Percentiles rank a stretch among this genome's conserved stretches.
These are phyloP conservation scores for Acacia confusa DNA, from an alignment of 306 rosid genomes.

Conservation along the genomic window DNA sequence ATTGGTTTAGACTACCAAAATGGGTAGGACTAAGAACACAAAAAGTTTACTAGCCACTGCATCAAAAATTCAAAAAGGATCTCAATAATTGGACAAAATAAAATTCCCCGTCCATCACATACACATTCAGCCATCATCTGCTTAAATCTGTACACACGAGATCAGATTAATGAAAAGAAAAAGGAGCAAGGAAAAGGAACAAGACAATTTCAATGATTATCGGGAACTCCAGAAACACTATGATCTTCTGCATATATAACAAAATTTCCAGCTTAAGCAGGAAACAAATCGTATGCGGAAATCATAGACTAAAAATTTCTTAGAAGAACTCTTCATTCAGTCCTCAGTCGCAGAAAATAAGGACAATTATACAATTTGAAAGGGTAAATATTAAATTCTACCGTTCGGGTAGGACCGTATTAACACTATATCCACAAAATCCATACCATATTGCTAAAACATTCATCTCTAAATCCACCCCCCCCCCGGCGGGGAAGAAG, in stretches of 20 bases:
- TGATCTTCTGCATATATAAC: background rate
- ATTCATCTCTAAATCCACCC: background rate
- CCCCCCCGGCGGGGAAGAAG: background rate
- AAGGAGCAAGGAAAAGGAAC: background rate
- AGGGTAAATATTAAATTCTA: background rate
- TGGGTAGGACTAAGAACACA: background rate
- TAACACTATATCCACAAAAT: slow-evolving; percentile 40
- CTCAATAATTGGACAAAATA: background rate
- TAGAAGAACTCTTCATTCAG: background rate
- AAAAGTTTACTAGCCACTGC: background rate
- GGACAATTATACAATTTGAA: background rate
- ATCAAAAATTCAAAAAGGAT: background rate
- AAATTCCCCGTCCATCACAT: background rate
- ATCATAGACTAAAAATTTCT: slow-evolving; percentile 3
- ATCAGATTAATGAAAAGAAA: background rate
- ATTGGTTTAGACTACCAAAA: background rate
- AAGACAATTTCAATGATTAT: background rate
- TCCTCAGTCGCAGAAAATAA: background rate
- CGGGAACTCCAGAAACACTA: background rate
- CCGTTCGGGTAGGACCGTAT: background rate
- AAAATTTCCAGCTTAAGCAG: slow-evolving; percentile 13
- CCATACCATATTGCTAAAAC: slow-evolving; percentile 6
- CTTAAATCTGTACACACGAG: background rate
- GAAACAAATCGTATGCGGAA: background rate
- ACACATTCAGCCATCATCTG: slow-evolving; percentile 1